Evolutionary conservation across 805 yeast species (phyloP).

Genomic region (Hanseniaspora vineae): DNA sequence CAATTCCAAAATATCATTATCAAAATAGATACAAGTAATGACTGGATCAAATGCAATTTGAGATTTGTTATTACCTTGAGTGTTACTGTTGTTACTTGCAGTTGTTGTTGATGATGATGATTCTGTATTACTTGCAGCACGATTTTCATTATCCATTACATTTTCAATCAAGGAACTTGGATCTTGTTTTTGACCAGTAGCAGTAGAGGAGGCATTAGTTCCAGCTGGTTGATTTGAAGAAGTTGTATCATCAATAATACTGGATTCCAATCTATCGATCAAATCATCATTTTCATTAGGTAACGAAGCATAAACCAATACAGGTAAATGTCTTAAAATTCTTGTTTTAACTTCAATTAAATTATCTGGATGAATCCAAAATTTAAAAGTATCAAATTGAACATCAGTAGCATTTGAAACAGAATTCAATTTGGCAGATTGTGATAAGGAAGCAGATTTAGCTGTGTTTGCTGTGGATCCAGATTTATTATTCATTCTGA

Average conservation of each 20-base stretch:
- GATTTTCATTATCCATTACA: too few relatives aligned
- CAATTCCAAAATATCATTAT: constrained; percentile 66
- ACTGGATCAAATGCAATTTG: constrained; percentile 49
- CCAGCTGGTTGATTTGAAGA: background rate
- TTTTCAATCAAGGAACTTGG: too few relatives aligned
- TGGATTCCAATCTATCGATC: constrained; percentile 16
- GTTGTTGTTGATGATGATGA: constrained; percentile 22
- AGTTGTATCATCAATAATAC: constrained; percentile 9
- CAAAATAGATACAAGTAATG: constrained; percentile 80
- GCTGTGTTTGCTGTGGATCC: constrained; percentile 12
- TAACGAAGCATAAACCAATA: constrained; percentile 51
- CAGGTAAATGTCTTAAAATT: constrained; percentile 85
- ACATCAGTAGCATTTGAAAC: constrained; percentile 22
- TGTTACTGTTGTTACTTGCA: constrained; percentile 26
- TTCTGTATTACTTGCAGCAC: too few relatives aligned
- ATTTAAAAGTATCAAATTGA: constrained; percentile 56
- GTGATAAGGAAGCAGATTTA: constrained; percentile 24
- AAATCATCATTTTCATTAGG: constrained; percentile 23
- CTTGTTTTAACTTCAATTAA: constrained; percentile 96
- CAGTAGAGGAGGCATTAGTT: background rate
- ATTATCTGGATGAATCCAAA: constrained; percentile 96
- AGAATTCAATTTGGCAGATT: constrained; percentile 25
- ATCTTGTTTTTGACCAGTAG: background rate
- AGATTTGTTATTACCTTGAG: constrained; percentile 30
- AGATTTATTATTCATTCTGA: constrained; percentile 50